These are phyloP conservation scores for Capronia americana DNA, from an alignment of 2,329 filamentous ascomycete species.

Conservation along the genomic window DNA sequence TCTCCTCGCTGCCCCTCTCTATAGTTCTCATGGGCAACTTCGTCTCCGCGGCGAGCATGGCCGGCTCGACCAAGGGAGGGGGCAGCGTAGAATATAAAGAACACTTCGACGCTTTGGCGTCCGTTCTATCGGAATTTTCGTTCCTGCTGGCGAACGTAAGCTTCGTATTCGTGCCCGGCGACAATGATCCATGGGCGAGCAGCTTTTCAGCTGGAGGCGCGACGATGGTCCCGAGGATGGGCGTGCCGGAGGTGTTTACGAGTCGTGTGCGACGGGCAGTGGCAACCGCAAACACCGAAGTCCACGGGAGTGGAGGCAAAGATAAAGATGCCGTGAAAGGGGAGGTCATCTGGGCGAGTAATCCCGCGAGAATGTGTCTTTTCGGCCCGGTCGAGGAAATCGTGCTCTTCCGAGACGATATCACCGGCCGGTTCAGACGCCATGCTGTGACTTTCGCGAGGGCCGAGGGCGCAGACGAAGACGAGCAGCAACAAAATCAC, in stretches of 20 bases:
- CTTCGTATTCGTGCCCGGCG: slow-evolving; percentile 92
- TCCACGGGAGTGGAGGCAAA: slow-evolving; percentile 52
- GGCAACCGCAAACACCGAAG: slow-evolving; percentile 74
- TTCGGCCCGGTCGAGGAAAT: slow-evolving; percentile 91
- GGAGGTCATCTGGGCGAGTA: slow-evolving; percentile 85
- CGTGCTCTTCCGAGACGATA: slow-evolving; percentile 84
- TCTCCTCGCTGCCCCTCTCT: slow-evolving; percentile 70
- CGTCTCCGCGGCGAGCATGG: slow-evolving; percentile 62
- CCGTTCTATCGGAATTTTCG: slow-evolving; percentile 81
- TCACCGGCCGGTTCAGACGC: slow-evolving; percentile 78
- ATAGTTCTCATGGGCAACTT: slow-evolving; percentile 92
- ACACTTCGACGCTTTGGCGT: slow-evolving; percentile 86
- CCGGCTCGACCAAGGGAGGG: slow-evolving; percentile 68
- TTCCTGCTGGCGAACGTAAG: slow-evolving; percentile 77
- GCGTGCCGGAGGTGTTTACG: slow-evolving; percentile 87
- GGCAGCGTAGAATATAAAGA: slow-evolving; percentile 97
- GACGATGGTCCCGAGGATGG: slow-evolving; percentile 54
- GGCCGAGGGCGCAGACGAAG: slow-evolving; percentile 44
- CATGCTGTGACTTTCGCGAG: slow-evolving; percentile 73
- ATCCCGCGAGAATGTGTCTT: slow-evolving; percentile 79
- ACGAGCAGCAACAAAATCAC: slow-evolving; percentile 37
- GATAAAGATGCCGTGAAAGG: slow-evolving; percentile 63
- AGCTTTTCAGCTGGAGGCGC: slow-evolving; percentile 66
- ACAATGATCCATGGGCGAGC: slow-evolving; percentile 97
- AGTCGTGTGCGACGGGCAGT: slow-evolving; percentile 83